Base-by-base conservation (phyloP, 257 asterid species). In the Paraleonurus japonicus region DNA sequence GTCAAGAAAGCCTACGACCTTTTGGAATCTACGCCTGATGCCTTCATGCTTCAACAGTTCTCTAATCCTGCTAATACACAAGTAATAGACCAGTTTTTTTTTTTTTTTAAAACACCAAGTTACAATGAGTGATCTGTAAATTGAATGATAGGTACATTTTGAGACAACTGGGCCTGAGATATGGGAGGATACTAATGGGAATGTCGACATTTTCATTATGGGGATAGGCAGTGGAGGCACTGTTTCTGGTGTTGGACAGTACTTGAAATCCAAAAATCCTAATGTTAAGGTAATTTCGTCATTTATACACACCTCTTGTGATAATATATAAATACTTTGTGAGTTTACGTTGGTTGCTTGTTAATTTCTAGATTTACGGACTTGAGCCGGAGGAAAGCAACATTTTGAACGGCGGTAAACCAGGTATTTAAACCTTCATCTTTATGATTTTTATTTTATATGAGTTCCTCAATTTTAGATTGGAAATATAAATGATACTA, bases 201-300 rank as follows among this genome's bases (percentile, higher is more conserved):
- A 95, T 72, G 99, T 95, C 22, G 98, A 95, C 75, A 92, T 95
- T 26, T 95, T 89, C 68, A 70, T 95, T 2, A 89, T 91, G 99
- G 99, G 99, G 79, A 95, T 95, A 13, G 98, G 98, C 27, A 92
- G 98, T 41, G 99, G 99, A 78, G 99, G 99, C 48, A 95, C 99
- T 0, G 99, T 95, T 41, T 81, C 98, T 15, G 99, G 99, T 5
- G 99, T 95, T 71, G 98, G 99, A 35, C 92, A 83, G 45, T 95
- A 88, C 82, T 85, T 95, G 64, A 95, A 95, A 74, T 89, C 96
- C 67, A 75, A 79, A 70, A 92, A 95, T 85, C 98, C 99, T 39
- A 61, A 88, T 70, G 95, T 89, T 51, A 88, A 89, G 99, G 97
- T 91, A 62, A 73, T 58, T 47, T 59, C 33, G 2, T 50, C 26